These are phyloP conservation scores for Neonectria hederae DNA, from an alignment of 2,329 filamentous ascomycete species.

Conservation along the genomic window DNA sequence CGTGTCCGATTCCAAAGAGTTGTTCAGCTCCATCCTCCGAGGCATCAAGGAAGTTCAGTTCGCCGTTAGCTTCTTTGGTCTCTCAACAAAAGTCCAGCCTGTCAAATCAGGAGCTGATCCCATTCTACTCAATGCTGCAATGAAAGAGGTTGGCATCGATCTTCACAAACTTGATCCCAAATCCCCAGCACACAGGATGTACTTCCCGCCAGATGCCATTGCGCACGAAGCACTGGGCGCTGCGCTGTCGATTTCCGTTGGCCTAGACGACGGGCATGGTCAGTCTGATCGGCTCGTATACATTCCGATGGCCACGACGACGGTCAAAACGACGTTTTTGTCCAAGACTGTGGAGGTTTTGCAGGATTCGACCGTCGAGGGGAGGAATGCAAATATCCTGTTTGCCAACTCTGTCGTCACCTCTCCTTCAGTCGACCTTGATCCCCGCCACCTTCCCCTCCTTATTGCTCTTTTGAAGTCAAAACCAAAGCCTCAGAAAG, in stretches of 20 bases:
- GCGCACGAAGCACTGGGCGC: constrained; percentile 94
- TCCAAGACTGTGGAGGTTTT: constrained; percentile 91
- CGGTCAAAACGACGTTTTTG: constrained; percentile 89
- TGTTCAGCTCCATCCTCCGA: constrained; percentile 86
- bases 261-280: constrained; percentile 87
- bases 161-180: constrained; percentile 90
- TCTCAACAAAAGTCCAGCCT: constrained; percentile 81
- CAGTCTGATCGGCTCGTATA: constrained; percentile 90
- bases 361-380: constrained; percentile 75
- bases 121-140: constrained; percentile 85
- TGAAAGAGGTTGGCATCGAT: constrained; percentile 96
- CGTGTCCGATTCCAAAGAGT: constrained; percentile 91
- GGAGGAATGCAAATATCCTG: constrained; percentile 94
- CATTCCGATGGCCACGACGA: constrained; percentile 97
- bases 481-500: constrained; percentile 50
- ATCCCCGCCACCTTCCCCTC: constrained; percentile 89
- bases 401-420: constrained; percentile 97
- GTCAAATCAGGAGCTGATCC: constrained; percentile 74
- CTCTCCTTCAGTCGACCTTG: constrained; percentile 91
- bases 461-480: constrained; percentile 79
- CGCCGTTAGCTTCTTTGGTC: constrained; percentile 87
- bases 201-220: constrained; percentile 91
- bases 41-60: constrained; percentile 98
- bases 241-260: constrained; percentile 90
- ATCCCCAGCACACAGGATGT: constrained; percentile 97